Conservation (phyloP, 2,329 filamentous ascomycete species). For the Tolypocladium nubicola region DNA sequence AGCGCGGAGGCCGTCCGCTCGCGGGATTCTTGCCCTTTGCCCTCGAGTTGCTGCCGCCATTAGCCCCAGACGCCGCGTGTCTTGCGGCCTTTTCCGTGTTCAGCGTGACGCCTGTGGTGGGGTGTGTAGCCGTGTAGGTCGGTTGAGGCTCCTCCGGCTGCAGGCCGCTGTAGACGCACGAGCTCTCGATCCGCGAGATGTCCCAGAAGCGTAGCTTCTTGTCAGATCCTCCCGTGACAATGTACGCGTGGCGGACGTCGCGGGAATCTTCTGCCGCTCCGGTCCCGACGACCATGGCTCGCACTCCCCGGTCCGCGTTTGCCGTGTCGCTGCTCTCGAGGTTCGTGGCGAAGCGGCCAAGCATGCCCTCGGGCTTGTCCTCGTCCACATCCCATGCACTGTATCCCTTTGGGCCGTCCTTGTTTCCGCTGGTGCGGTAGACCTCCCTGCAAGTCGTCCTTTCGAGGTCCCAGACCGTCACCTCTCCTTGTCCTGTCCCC, state of each 20-base stretch:
- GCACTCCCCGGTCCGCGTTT: slow-evolving; percentile 55
- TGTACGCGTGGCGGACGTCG: slow-evolving; percentile 69
- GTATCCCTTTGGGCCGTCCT: slow-evolving; percentile 55
- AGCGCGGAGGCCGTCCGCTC: slow-evolving; percentile 47
- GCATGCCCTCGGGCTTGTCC: slow-evolving; percentile 76
- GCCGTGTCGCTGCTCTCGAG: slow-evolving; percentile 50
- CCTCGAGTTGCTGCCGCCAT: slow-evolving; percentile 1
- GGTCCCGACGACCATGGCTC: slow-evolving; percentile 63
- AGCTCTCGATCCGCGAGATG: slow-evolving; percentile 64
- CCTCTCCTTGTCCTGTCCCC: slow-evolving; percentile 75
- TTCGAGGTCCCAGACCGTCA: slow-evolving; percentile 93
- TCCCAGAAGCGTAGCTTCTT: slow-evolving; percentile 95
- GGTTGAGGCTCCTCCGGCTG: slow-evolving; percentile 60
- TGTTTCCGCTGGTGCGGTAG: slow-evolving; percentile 59
- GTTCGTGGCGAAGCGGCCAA: slow-evolving; percentile 70
- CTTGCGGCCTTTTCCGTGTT: slow-evolving; percentile 52
- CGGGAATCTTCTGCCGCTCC: slow-evolving; percentile 60
- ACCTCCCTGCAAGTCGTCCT: slow-evolving; percentile 82
- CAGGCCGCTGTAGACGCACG: slow-evolving; percentile 70
- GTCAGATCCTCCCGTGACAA: slow-evolving; percentile 81
- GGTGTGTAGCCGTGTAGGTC: slow-evolving; percentile 57
- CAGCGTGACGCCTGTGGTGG: slow-evolving; percentile 51
- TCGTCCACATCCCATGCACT: slow-evolving; percentile 85
- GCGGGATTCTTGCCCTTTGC: slow-evolving; percentile 16
- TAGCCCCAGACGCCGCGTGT: slow-evolving; percentile 16